phyloP scores from a whole-genome alignment of 148 eudicot genomes.

The Amaranthus hypochondriacus region DNA sequence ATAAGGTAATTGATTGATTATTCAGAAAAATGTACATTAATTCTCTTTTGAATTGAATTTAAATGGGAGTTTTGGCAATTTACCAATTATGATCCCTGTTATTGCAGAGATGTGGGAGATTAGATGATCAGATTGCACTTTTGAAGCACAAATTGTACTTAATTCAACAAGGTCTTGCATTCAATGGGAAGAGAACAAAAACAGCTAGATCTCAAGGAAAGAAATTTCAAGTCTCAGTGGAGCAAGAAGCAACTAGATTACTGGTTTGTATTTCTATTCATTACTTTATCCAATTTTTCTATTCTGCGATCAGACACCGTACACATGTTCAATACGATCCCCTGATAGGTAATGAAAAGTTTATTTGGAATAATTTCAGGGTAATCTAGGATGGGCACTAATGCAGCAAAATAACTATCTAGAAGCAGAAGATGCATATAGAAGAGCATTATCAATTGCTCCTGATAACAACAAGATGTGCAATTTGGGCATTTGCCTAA shows the following conservation, averaged over 20 bases:
- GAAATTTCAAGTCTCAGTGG: constrained; percentile 94
- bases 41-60: neutral
- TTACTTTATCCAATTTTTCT: neutral
- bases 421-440: constrained; percentile 93
- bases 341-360: neutral
- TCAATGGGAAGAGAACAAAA: constrained; percentile 89
- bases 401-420: constrained; percentile 90
- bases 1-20: constrained; percentile 45
- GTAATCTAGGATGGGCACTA: constrained; percentile 94
- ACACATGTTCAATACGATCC: neutral
- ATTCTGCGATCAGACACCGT: neutral
- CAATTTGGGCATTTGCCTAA: constrained; percentile 84
- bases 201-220: constrained; percentile 94
- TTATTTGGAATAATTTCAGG: constrained; percentile 39
- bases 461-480: constrained; percentile 98
- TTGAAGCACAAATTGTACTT: constrained; percentile 72
- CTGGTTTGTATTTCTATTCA: constrained; percentile 41
- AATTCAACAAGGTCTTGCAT: constrained; percentile 93
- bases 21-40: neutral
- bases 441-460: constrained; percentile 75
- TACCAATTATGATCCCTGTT: neutral
- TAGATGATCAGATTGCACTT: constrained; percentile 81
- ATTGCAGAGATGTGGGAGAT: constrained; percentile 91
- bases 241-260: constrained; percentile 91
- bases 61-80: neutral